Base-by-base conservation (phyloP, 2,329 filamentous ascomycete genomes). In the Cladosporium sp. region DNA sequence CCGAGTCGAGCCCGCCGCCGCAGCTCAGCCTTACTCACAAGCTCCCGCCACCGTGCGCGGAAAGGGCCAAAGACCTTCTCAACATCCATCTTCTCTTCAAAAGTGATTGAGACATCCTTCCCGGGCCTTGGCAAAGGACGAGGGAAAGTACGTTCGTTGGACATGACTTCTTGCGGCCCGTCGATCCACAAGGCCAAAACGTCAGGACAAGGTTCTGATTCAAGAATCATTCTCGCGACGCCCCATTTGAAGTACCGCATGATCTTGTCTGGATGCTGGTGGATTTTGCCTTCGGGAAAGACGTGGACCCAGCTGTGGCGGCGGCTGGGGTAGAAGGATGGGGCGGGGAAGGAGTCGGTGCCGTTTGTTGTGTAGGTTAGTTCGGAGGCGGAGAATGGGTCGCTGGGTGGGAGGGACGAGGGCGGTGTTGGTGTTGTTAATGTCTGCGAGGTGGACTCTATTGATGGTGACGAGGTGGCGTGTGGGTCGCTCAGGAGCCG, bases 171-270 rank as follows among this genome's bases (percentile, higher is more conserved):
- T 70, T 97, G 89, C 15, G 89, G 89, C 28, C 94, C 94, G 68
- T 97, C 90, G 51, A 97, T 88, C 80, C 95, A 99, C 76, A 99
- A 93, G 43, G 94, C 92, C 37, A 99, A 83, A 19, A 99, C 83
- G 65, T 95, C 90, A 0, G 94, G 94, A 62, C 89, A 87, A 3
- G 91, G 90, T 51, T 93, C 89, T 49, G 88, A 85, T 74, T 99
- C 94, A 49, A 99, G 84, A 59, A 99, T 94, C 59, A 97, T 81
- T 2, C 94, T 85, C 6, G 93, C 91, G 1, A 97, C 82, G 1
- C 94, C 94, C 94, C 94, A 99, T 78, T 96, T 97, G 84, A 97
- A 97, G 76, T 99, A 99, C 30, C 94, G 88, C 80, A 97, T 87
- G 7, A 87, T 85, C 67, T 86, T 85, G 42, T 86, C 79, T 1